phyloP scores from a whole-genome alignment of 1,139 yeast species.

The Arxiozyma slooffiae region DNA sequence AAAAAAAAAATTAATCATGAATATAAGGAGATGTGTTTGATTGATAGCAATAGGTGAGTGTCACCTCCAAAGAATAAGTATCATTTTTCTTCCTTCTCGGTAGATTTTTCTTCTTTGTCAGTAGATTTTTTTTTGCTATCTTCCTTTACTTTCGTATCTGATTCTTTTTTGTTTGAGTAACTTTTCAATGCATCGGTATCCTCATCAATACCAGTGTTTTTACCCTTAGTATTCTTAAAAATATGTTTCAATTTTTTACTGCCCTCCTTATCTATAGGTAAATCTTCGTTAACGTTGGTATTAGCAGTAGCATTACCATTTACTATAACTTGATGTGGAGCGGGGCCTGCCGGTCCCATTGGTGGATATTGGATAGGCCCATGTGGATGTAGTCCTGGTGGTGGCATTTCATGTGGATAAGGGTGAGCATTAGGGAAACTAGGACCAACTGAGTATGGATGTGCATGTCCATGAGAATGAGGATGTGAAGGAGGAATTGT shows the following conservation, averaged over 20 bases:
- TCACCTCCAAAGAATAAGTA: not conserved
- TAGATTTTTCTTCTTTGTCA: not conserved
- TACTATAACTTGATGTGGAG: not conserved
- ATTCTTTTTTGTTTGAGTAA: not conserved
- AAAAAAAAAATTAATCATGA: too few species aligned
- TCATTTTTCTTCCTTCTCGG: not conserved
- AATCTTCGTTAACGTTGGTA: not conserved
- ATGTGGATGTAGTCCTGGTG: not conserved
- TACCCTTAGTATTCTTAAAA: not conserved
- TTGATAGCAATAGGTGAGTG: too few species aligned
- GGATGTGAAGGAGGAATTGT: not conserved
- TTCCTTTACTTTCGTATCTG: not conserved
- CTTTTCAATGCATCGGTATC: not conserved
- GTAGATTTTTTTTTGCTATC: not conserved
- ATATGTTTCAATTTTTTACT: slow-evolving; percentile 1
- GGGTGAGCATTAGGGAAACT: not conserved
- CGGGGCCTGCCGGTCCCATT: slow-evolving; percentile 1
- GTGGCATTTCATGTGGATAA: not conserved
- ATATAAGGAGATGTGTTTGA: not conserved
- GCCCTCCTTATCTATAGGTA: slow-evolving; percentile 3
- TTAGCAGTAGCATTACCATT: not conserved
- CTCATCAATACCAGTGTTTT: not conserved
- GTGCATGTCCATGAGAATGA: not conserved
- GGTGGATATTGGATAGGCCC: slow-evolving; percentile 2
- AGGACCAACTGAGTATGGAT: not conserved